Conservation (phyloP, 2,329 filamentous ascomycete species). For the Curvularia eragrostidis region DNA sequence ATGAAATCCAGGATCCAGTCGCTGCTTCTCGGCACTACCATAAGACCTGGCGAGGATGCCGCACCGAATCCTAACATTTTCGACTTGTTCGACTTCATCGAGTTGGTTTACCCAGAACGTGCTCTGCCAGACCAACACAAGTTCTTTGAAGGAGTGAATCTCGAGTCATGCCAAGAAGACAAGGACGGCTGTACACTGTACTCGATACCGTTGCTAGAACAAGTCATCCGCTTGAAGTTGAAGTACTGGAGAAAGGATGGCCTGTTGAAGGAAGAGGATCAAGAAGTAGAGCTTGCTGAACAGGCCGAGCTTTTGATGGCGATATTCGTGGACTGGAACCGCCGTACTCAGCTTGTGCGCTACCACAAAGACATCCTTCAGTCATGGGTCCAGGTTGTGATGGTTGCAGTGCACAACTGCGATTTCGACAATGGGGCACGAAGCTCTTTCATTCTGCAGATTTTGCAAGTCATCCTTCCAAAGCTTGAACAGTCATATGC, state of each 20-base stretch:
- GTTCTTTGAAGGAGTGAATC: slow-evolving; percentile 70
- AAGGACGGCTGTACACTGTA: slow-evolving; percentile 66
- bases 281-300: slow-evolving; percentile 27
- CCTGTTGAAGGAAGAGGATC: slow-evolving; percentile 46
- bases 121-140: slow-evolving; percentile 61
- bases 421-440: slow-evolving; percentile 76
- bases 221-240: slow-evolving; percentile 74
- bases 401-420: slow-evolving; percentile 82
- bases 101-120: slow-evolving; percentile 61
- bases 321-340: slow-evolving; percentile 69
- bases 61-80: slow-evolving; percentile 79
- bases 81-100: slow-evolving; percentile 91
- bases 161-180: slow-evolving; percentile 67
- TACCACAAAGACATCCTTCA: slow-evolving; percentile 72
- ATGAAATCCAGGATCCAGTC: slow-evolving; percentile 58
- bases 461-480: slow-evolving; percentile 84
- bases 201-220: slow-evolving; percentile 72
- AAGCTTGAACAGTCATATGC: slow-evolving; percentile 81
- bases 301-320: slow-evolving; percentile 66
- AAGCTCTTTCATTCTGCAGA: slow-evolving; percentile 81
- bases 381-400: slow-evolving; percentile 83
- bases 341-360: slow-evolving; percentile 62
- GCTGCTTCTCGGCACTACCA: slow-evolving; percentile 77
- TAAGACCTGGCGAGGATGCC: slow-evolving; percentile 69
- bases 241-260: slow-evolving; percentile 63